A percentile compares a stretch with the other conserved stretches of the same genome.
Conservation (phyloP, 1,139 yeast genomes). For the Taphrina flavorubra region DNA sequence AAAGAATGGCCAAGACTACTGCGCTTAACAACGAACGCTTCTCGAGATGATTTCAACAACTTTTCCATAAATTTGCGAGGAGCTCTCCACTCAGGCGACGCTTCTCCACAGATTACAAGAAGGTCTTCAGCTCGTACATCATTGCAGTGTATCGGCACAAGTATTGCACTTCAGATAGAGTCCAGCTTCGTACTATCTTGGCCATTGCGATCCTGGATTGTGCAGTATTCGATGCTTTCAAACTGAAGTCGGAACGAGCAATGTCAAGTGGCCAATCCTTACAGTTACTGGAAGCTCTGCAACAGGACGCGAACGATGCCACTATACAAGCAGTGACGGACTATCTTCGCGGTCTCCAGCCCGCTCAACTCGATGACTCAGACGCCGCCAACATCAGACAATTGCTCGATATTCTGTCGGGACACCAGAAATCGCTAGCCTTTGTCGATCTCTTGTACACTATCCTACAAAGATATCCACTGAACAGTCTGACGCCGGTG, state of each 20-base stretch:
- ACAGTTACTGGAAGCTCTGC: conserved; percentile 3
- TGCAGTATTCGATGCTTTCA: background rate
- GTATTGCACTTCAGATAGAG: too few species aligned
- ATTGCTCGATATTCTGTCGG: conserved; percentile 10
- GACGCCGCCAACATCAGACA: background rate
- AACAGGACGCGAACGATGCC: background rate
- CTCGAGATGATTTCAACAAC: background rate
- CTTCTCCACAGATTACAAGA: conserved; percentile 12
- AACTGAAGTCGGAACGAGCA: background rate
- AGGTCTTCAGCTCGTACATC: background rate
- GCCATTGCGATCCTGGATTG: too few species aligned
- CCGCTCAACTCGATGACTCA: conserved; percentile 1
- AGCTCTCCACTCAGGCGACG: background rate
- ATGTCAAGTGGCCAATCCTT: background rate
- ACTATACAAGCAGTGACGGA: background rate
- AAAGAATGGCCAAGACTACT: background rate
- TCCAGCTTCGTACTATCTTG: background rate
- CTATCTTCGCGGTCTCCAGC: conserved; percentile 1
- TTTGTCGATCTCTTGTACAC: background rate
- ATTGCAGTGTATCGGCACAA: background rate
- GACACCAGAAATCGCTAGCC: background rate
- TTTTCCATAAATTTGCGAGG: conserved; percentile 14
- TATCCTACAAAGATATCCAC: conserved; percentile 19
- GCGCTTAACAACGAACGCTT: background rate
- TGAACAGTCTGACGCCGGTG: conserved; percentile 19